Evolutionary conservation across 441 rosid genomes (phyloP), one percentile per base, ranked within the genome.

Genomic region (Biscutella laevigata): DNA sequence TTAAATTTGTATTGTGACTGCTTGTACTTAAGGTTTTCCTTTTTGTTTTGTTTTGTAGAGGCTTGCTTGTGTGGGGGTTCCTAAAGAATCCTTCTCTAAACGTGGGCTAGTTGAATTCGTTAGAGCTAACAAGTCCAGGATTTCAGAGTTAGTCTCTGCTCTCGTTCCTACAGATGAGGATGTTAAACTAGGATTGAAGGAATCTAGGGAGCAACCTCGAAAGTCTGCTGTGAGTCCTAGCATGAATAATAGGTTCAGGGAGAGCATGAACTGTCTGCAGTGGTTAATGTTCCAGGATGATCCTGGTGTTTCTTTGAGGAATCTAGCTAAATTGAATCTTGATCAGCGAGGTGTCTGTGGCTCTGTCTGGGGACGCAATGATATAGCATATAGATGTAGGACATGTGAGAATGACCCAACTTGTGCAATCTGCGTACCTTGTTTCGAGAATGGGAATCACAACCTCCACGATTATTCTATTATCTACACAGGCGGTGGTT

Each of bases 371-470:
- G 99, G 95, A 50, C 54, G 34, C 11, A 76, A 81, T 73, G 99
- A 92, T 74, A 76, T 92, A 56, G 99, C 99, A 4, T 92, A 82
- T 68, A 72, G 77, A 70, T 92, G 99, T 63, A 68, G 83, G 64
- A 84, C 97, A 0, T 94, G 99, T 46, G 91, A 84, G 62, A 76
- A 77, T 61, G 99, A 94, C 38, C 85, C 94, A 0, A 88, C 95
- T 16, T 94, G 99, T 77, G 99, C 97, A 22, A 84, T 94, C 56
- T 94, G 99, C 21, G 95, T 84, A 59, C 83, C 95, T 56, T 94
- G 99, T 69, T 94, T 94, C 54, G 76, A 70, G 71, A 78, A 82
- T 62, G 99, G 99, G 37, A 71, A 84, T 60, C 99, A 94, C 66
- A 59, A 64, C 45, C 73, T 63, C 57, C 99, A 94, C 43, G 97